These are phyloP conservation scores for Starmerella tilneyi DNA, from an alignment of 805 yeast species.

Conservation along the genomic window DNA sequence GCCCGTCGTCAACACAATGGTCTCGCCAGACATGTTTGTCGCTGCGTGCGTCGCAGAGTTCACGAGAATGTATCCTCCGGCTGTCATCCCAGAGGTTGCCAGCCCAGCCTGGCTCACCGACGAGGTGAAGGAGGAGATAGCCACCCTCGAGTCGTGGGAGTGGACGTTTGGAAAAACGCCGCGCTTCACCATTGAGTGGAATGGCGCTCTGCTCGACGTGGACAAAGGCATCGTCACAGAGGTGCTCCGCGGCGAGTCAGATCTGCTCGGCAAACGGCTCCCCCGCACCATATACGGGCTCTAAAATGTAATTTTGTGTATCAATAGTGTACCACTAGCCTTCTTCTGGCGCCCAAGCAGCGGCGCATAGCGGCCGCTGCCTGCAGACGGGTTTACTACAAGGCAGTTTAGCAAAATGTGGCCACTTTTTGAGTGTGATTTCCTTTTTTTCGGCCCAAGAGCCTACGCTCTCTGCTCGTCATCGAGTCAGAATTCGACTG, in stretches of 20 bases:
- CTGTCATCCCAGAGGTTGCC: conserved; percentile 9
- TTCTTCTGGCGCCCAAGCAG: too few relatives aligned
- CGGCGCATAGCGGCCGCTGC: too few relatives aligned
- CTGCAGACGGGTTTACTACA: too few relatives aligned
- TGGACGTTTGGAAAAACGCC: conserved; percentile 79
- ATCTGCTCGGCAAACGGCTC: conserved; percentile 8
- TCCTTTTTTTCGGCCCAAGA: too few relatives aligned
- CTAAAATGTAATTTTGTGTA: not conserved
- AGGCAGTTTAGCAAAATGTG: too few relatives aligned
- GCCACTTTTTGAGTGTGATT: too few relatives aligned
- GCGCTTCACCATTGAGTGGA: conserved; percentile 43
- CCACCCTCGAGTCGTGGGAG: conserved; percentile 45
- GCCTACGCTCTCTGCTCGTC: too few relatives aligned
- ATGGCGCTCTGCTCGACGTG: conserved; percentile 36
- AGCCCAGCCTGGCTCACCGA: conserved; percentile 22
- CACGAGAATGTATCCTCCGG: conserved; percentile 27
- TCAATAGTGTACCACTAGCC: too few relatives aligned
- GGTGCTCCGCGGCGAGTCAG: conserved; percentile 11
- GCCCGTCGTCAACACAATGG: conserved; percentile 56
- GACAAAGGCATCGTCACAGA: conserved; percentile 39
- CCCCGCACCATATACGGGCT: conserved; percentile 2
- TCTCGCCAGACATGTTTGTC: conserved; percentile 40
- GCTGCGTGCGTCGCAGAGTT: conserved; percentile 38
- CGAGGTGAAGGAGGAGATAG: conserved; percentile 28
- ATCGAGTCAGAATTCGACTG: too few relatives aligned